Percentiles rank a stretch among this genome's conserved stretches.
These are phyloP conservation scores for Beta lomatogona DNA, from an alignment of 179 eudicot genomes.

Conservation along the genomic window DNA sequence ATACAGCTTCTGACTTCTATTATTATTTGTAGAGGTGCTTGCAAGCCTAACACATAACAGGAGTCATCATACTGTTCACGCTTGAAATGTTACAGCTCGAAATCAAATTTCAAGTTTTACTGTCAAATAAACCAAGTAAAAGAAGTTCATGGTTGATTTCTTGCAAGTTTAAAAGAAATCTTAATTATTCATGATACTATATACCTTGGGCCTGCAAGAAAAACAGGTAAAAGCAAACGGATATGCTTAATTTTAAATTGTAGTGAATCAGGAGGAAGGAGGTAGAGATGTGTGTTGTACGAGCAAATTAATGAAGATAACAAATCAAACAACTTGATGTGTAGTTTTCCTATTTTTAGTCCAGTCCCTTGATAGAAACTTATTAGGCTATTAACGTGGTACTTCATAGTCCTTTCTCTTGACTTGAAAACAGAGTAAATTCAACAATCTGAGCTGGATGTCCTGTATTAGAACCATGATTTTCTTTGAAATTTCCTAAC, in stretches of 20 bases:
- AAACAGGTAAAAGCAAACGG: neutral
- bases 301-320: neutral
- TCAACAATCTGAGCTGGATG: conserved; percentile 27
- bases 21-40: neutral
- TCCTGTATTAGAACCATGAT: conserved; percentile 13
- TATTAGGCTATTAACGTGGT: conserved; percentile 2
- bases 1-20: neutral
- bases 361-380: neutral
- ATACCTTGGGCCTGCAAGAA: neutral
- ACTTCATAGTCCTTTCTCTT: conserved; percentile 16
- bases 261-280: neutral
- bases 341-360: neutral
- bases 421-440: neutral
- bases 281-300: neutral
- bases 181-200: neutral
- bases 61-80: no score
- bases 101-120: neutral
- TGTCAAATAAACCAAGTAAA: neutral
- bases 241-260: neutral
- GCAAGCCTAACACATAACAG: neutral
- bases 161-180: neutral
- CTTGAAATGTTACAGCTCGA: neutral
- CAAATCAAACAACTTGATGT: neutral
- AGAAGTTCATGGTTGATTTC: neutral
- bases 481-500: conserved; percentile 10